phyloP scores from a whole-genome alignment of 192 early-diverging fungal genomes.

The Coemansia sp. region DNA sequence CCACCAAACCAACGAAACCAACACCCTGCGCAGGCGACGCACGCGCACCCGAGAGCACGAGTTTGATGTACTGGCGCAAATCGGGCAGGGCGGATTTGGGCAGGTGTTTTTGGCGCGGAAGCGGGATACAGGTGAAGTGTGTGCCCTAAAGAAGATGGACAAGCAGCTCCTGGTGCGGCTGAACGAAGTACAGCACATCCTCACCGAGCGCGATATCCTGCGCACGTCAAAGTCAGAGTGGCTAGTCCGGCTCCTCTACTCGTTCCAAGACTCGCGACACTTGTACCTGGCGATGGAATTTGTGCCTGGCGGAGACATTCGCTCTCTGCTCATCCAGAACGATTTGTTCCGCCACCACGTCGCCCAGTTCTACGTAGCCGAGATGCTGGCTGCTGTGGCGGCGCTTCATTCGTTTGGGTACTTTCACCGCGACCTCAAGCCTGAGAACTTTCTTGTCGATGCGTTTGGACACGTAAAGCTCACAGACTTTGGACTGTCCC shows the following conservation, averaged over 20 bases:
- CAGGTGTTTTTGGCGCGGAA: conserved; percentile 74
- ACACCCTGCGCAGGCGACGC: conserved; percentile 62
- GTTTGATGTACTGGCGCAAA: conserved; percentile 67
- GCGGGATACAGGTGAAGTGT: conserved; percentile 65
- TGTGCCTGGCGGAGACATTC: conserved; percentile 68
- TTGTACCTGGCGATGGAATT: conserved; percentile 76
- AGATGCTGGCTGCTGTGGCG: conserved; percentile 77
- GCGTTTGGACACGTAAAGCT: conserved; percentile 79
- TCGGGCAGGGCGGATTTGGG: conserved; percentile 79
- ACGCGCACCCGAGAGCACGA: conserved; percentile 63
- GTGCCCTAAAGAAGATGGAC: conserved; percentile 76
- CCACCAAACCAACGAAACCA: conserved; percentile 56
- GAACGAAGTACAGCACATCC: conserved; percentile 69
- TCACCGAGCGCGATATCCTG: conserved; percentile 76
- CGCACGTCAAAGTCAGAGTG: conserved; percentile 65
- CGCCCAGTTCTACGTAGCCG: conserved; percentile 86
- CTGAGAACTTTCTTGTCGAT: conserved; percentile 52
- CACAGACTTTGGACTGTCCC: conserved; percentile 88
- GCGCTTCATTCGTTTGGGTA: conserved; percentile 55
- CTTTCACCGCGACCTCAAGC: conserved; percentile 54
- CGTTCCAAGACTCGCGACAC: conserved; percentile 75
- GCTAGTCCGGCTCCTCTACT: conserved; percentile 89
- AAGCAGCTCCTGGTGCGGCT: conserved; percentile 63
- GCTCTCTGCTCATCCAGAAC: conserved; percentile 71
- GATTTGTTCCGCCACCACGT: conserved; percentile 71